phyloP scores from a whole-genome alignment of 345 rosid species.

The Eutrema japonicum region DNA sequence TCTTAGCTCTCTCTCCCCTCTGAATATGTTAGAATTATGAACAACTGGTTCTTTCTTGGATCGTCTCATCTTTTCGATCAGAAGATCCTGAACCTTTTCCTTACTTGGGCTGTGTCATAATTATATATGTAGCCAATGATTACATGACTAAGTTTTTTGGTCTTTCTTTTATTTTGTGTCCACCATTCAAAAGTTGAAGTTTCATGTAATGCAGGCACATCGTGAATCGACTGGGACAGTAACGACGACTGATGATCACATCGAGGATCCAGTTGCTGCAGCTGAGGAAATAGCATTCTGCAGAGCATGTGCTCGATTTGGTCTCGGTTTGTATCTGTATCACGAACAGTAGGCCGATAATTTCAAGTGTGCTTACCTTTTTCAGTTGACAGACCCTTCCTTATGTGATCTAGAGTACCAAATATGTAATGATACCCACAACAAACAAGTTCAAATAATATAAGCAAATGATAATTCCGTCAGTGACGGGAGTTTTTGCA shows the following conservation, averaged over 20 bases:
- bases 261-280: conserved; percentile 75
- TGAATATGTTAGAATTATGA: not conserved
- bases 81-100: not conserved
- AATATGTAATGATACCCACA: conserved; percentile 15
- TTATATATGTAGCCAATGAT: not conserved
- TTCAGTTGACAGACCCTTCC: conserved; percentile 7
- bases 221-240: conserved; percentile 93
- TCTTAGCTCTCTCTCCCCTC: not conserved
- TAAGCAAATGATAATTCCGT: conserved; percentile 1
- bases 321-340: conserved; percentile 89
- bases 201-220: conserved; percentile 62
- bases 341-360: conserved; percentile 63
- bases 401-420: conserved; percentile 12
- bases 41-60: not conserved
- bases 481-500: not conserved
- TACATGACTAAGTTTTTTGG: not conserved
- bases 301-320: conserved; percentile 94
- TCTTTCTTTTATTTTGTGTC: not conserved
- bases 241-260: conserved; percentile 47
- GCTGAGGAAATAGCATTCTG: conserved; percentile 98
- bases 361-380: not conserved
- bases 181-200: not conserved
- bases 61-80: not conserved
- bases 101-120: not conserved
- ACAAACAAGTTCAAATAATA: conserved; percentile 14